Base-by-base conservation (phyloP, 2,329 filamentous ascomycete species). In the Beauveria brongniartii region DNA sequence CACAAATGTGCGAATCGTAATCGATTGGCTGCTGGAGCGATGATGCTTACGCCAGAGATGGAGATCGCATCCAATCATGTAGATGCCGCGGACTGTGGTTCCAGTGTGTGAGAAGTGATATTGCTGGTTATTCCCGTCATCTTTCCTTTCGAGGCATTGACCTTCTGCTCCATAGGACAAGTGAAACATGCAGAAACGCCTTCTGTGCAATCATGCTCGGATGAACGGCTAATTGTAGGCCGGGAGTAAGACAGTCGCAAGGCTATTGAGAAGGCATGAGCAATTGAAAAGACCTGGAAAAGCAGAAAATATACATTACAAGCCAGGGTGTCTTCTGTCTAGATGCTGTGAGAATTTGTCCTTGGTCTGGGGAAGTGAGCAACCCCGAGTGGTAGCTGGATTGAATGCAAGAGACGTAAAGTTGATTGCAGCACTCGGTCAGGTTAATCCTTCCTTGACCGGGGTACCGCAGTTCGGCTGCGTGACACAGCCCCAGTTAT, bases 1-100 rank as follows among this genome's bases (percentile, higher is more conserved):
- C 54, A 56, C 54, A 22, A 47, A 47, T 28, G 47, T 56, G n/a
- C 54, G n/a, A 8, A 56, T 47, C n/a, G 54, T 43, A 56, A 46
- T 37, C 54, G 28, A 56, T 56, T 56, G 54, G 54, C 22, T 47
- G 43, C 12, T 37, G n/a, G 10, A 37, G 9, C 18, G 8, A 56
- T 37, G 41, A 34, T 56, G 43, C 54, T 37, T 34, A 55, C 41
- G 43, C 41, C 14, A n/a, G 20, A 40, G n/a, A 56, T 18, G 54
- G 43, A 12, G 28, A 47, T 55, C 53, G 41, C 22, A 26, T 20
- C 53, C 53, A 55, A 55, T 56, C 54, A 56, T 24, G n/a, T 56
- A 22, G 28, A 47, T 24, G 41, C 43, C 53, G 54, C 54, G 43
- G 54, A 56, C 26, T 47, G 26, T n/a, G 41, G n/a, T 16, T 56